phyloP scores from a whole-genome alignment of 805 yeast species.

The Saccharomyces kudriavzevii region DNA sequence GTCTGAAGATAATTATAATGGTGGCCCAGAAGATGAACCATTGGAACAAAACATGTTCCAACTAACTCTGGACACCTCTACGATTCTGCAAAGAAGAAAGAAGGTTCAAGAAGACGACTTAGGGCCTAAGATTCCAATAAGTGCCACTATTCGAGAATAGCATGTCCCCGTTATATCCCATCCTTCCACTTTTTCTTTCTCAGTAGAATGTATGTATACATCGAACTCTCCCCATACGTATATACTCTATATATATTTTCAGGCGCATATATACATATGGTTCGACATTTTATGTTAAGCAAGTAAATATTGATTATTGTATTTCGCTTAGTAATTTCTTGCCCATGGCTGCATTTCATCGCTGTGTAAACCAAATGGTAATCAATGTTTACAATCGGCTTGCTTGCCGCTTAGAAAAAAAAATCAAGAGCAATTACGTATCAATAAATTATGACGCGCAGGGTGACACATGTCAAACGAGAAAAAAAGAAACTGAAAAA shows the following conservation, averaged over 20 bases:
- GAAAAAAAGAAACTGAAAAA: not conserved
- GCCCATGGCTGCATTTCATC: not conserved
- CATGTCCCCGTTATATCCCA: not conserved
- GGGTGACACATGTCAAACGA: not conserved
- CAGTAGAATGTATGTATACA: not conserved
- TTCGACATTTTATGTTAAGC: not conserved
- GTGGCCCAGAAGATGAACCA: slow-evolving; percentile 5
- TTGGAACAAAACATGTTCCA: slow-evolving; percentile 29
- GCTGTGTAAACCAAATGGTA: not conserved
- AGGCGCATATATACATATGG: not conserved
- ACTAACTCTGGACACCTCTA: slow-evolving; percentile 31
- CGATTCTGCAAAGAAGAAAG: slow-evolving; percentile 36
- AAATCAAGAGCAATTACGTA: not conserved
- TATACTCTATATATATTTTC: not conserved
- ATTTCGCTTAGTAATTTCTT: no score
- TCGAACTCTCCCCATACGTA: not conserved
- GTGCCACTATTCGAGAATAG: not conserved
- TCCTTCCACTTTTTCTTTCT: not conserved
- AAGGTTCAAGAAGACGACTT: slow-evolving; percentile 11
- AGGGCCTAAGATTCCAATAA: not conserved
- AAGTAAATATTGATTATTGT: not conserved
- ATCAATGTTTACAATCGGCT: not conserved
- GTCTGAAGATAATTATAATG: slow-evolving; percentile 12
- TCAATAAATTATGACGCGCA: not conserved
- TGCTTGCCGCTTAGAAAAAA: not conserved